Evolutionary conservation across 208 protist genomes (phyloP), one percentile per base, ranked within the genome.

Genomic region (Acanthamoeba divionensis): DNA sequence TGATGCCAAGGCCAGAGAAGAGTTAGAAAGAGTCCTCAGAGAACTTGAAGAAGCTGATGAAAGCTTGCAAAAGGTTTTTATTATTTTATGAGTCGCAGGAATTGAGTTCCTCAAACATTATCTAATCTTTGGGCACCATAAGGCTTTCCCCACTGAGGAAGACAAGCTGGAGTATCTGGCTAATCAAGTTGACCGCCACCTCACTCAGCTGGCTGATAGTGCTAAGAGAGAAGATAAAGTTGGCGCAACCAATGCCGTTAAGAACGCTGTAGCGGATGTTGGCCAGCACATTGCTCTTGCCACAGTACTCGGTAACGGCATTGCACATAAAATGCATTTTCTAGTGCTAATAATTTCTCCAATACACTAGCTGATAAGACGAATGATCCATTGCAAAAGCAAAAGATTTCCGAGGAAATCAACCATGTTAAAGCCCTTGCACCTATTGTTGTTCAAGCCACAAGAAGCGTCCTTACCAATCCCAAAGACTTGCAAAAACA

Each of bases 341-440:
- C 36, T 41, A 41, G 36, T 41, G 36, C 36, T 41, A 5, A 75
- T 44, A 4, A 63, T 24, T 24, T 63, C 26, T 63, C 55, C 55
- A 12, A 75, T 44, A 10, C 5, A 41, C 36, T 44, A 75, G 66
- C 66, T 33, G 66, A 75, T 44, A 75, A 75, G 24, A 31, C 33
- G 7, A 47, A 18, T 9, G 66, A 75, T n/a, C 66, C 66, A 31
- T 44, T 75, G n/a, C 66, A 75, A 44, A 75, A 75, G 66, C 8
- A 31, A 15, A 75, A 75, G 36, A 60, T 60, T 6, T 33, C 33
- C 24, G 71, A 82, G 48, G 47, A 82, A 52, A 82, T 52, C 29
- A 52, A n/a, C 71, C 29, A 82, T 33, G 47, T 82, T 12, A 82
- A 60, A 33, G 71, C 71, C 18, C 71, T 82, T 52, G 60, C 71